Evolutionary conservation across 257 asterid species (phyloP).

Genomic region (Rhazya stricta): DNA sequence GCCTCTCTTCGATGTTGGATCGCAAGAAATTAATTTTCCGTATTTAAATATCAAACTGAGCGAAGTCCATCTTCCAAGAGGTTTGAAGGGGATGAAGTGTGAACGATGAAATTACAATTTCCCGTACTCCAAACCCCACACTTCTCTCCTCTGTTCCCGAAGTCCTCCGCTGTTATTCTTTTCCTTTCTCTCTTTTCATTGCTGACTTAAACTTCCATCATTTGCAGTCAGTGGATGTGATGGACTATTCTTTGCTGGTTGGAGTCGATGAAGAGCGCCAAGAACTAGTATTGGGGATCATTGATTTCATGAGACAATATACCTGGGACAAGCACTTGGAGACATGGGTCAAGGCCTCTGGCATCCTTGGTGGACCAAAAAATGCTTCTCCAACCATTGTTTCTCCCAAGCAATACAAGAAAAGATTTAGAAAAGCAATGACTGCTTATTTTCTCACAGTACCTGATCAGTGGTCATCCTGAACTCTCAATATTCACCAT

Average conservation of each 20-base stretch:
- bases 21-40: not conserved
- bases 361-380: constrained; percentile 87
- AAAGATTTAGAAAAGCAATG: constrained; percentile 95
- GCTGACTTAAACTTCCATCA: not conserved
- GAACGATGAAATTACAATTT: not conserved
- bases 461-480: constrained; percentile 85
- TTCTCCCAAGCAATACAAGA: constrained; percentile 93
- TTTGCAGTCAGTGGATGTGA: constrained; percentile 79
- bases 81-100: not conserved
- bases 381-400: constrained; percentile 87
- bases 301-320: constrained; percentile 91
- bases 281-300: constrained; percentile 86
- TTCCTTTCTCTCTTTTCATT: not conserved
- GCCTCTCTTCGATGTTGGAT: no score
- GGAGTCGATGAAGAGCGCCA: constrained; percentile 88
- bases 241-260: constrained; percentile 91
- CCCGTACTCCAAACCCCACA: not conserved
- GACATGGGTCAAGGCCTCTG: constrained; percentile 93
- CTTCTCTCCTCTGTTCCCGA: not conserved
- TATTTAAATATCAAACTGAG: not conserved
- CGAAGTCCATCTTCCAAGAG: not conserved
- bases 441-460: constrained; percentile 81
- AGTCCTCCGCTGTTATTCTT: no score
- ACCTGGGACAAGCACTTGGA: constrained; percentile 99
- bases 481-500: not conserved